Base-by-base conservation (phyloP, 805 yeast species). In the Candida adriatica region DNA sequence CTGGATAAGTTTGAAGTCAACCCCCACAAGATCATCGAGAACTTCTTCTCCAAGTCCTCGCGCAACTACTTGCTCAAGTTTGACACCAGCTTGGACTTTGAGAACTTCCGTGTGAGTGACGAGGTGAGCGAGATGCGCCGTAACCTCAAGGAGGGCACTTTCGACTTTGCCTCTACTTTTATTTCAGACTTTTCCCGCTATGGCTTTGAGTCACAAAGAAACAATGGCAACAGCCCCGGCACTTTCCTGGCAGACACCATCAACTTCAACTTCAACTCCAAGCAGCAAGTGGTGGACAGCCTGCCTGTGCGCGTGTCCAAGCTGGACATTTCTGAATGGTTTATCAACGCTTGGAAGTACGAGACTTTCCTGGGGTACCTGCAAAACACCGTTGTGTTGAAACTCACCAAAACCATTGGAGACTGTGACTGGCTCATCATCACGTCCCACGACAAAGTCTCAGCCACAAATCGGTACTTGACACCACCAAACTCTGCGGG, bases 1-100 rank as follows among this genome's bases (percentile, higher is more conserved):
- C 43, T 61, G 16, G 67, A 60, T 23, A 66, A 55, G 25, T 64
- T 64, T 30, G 62, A 58, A 25, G 55, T 55, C 27, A 62, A 64
- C 28, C 69, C 59, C 27, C 54, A 51, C 36, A 49, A 51, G 41
- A 52, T 58, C 13, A 49, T 58, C 15, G 57, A 51, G 13, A 47
- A 51, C 18, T 47, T 58, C 27, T 57, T 57, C 31, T 56, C 62
- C n/a, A 55, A 56, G 29, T 52, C 59, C 1, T 57, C 62, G 6
- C 55, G 51, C 39, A 51, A 58, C 24, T 56, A 56, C 31, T 27
- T 57, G 13, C 41, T 53, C 18, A 55, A 51, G 18, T 55, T 58
- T 41, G 63, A 58, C 31, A 43, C 48, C 17, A 41, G 42, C 8
- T 43, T 58, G 31, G 39, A 55, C 27, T 52, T 55, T 27, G 50